Percentiles rank a stretch among this genome's conserved stretches.
Evolutionary conservation across 352 stramenopile genomes (phyloP).

Genomic region (Saprolegnia diclina): DNA sequence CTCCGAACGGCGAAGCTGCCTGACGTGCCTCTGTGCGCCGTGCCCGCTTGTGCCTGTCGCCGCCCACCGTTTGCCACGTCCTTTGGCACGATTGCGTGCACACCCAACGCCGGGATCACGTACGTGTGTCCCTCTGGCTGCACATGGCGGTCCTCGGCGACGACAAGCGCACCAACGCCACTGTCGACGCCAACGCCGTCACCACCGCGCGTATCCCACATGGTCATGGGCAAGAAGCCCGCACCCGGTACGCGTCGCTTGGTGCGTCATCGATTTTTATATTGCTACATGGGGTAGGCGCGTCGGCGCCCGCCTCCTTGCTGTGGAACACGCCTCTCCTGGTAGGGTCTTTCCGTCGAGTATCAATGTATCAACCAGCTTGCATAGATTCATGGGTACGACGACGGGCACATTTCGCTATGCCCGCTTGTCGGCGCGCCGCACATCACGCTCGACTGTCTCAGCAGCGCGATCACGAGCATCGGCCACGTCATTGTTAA

Average conservation of each 20-base stretch:
- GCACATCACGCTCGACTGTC: not conserved
- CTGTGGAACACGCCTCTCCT: constrained; percentile 1
- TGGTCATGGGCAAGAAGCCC: constrained; percentile 1
- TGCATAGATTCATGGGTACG: constrained; percentile 18
- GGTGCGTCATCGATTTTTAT: not conserved
- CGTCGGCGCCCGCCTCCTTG: not conserved
- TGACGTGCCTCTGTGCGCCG: constrained; percentile 45
- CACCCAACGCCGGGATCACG: not conserved
- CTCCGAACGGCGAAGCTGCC: constrained; percentile 32
- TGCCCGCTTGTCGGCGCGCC: not conserved
- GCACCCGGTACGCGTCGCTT: not conserved
- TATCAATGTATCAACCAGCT: not conserved
- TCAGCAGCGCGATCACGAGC: constrained; percentile 5
- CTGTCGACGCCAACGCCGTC: not conserved
- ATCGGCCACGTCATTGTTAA: constrained; percentile 8
- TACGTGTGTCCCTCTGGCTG: constrained; percentile 14
- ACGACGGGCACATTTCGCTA: constrained; percentile 1
- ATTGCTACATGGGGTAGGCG: not conserved
- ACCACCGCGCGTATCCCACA: not conserved
- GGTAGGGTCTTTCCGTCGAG: not conserved
- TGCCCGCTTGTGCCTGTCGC: constrained; percentile 63
- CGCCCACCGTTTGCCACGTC: constrained; percentile 35
- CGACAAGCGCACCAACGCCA: no score
- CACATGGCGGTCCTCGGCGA: not conserved
- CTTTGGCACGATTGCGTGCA: not conserved